Percentiles rank a stretch among this genome's conserved stretches.
Evolutionary conservation across 768 basidiomycete species (phyloP).

Genomic region (Lactarius hengduanensis): DNA sequence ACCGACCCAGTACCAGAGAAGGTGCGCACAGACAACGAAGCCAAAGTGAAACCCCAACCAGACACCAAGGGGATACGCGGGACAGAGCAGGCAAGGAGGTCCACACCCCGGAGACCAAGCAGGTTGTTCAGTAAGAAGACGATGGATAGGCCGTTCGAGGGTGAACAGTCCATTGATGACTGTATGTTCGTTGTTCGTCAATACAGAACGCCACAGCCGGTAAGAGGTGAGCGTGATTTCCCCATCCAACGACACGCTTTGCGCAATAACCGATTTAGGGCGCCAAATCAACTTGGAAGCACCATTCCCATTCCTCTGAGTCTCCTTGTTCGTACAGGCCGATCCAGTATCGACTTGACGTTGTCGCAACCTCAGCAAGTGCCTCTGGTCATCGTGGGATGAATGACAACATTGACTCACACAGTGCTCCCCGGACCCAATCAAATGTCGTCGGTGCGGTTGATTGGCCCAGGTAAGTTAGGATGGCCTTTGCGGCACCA

Average conservation of each 20-base stretch:
- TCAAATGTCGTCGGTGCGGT: constrained; percentile 11
- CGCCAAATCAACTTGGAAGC: constrained; percentile 12
- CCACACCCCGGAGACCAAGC: too few relatives aligned
- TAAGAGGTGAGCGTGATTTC: neutral
- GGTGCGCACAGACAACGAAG: neutral
- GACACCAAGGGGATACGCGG: neutral
- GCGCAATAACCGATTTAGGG: constrained; percentile 1
- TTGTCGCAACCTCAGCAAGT: neutral
- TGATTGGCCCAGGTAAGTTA: constrained; percentile 8
- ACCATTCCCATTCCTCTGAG: neutral
- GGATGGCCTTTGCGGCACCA: constrained; percentile 1
- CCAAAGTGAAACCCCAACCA: constrained; percentile 5
- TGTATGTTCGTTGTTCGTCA: neutral
- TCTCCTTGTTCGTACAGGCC: neutral
- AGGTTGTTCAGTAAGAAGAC: too few relatives aligned
- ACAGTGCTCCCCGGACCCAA: neutral
- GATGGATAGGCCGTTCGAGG: neutral
- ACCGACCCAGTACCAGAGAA: neutral
- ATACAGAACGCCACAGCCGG: neutral
- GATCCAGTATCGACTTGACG: constrained; percentile 9
- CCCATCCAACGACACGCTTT: constrained; percentile 12
- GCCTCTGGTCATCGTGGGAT: too few relatives aligned
- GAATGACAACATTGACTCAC: constrained; percentile 3
- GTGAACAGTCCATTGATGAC: constrained; percentile 1
- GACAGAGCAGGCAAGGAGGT: constrained; percentile 1